phyloP scores from a whole-genome alignment of 805 yeast species.

The Sugiyamaella lignohabitans region DNA sequence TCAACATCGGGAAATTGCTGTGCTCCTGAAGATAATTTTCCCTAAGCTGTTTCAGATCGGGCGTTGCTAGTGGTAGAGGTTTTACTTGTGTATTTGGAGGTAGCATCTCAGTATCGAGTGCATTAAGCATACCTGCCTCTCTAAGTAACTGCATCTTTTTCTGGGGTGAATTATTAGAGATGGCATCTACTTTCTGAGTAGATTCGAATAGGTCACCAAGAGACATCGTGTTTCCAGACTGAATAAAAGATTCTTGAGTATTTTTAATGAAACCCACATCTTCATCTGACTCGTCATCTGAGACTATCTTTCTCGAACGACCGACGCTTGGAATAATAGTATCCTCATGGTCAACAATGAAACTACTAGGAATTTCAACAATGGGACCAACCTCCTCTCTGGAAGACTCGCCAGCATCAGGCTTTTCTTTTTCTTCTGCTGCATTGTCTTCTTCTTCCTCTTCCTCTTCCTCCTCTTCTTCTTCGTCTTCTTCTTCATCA shows the following conservation, averaged over 20 bases:
- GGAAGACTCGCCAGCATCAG: constrained; percentile 1
- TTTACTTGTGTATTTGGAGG: neutral
- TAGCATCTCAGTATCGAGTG: neutral
- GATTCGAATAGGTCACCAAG: constrained; percentile 8
- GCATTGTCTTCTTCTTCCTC: constrained; percentile 7
- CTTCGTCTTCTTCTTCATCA: constrained; percentile 11
- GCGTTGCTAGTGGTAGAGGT: neutral
- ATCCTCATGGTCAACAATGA: neutral
- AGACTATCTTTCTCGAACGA: constrained; percentile 2
- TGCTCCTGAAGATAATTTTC: constrained; percentile 5
- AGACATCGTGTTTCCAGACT: neutral
- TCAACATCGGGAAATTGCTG: neutral
- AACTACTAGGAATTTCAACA: constrained; percentile 4
- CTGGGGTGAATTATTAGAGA: constrained; percentile 1
- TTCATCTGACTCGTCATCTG: constrained; percentile 5
- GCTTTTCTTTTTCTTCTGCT: constrained; percentile 7
- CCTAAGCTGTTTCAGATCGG: neutral
- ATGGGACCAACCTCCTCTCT: too few species aligned
- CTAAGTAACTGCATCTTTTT: constrained; percentile 5
- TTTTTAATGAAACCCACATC: neutral
- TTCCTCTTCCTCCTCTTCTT: constrained; percentile 7
- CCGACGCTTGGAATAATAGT: neutral
- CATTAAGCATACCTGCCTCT: constrained; percentile 1
- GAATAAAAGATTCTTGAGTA: neutral
- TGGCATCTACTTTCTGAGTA: constrained; percentile 7